A percentile compares a stretch with the other conserved stretches of the same genome.
These are phyloP conservation scores for Hypoxylon sp. DNA, from an alignment of 2,329 filamentous ascomycete genomes.

Conservation along the genomic window DNA sequence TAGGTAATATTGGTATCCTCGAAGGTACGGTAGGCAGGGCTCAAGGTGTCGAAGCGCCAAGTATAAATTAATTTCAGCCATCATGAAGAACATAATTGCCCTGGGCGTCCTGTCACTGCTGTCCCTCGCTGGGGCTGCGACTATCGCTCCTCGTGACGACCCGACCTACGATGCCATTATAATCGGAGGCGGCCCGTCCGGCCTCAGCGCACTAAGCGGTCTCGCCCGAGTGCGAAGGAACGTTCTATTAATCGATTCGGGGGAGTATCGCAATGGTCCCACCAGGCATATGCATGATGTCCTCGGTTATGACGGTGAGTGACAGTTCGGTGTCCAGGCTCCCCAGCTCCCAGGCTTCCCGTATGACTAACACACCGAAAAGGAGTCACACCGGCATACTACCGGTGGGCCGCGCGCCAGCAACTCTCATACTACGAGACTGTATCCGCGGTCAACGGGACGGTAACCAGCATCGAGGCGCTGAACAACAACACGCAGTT, in stretches of 20 bases:
- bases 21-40: conserved; percentile 4
- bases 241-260: conserved; percentile 70
- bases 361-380: conserved; percentile 17
- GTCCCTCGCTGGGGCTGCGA: conserved; percentile 34
- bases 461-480: conserved; percentile 61
- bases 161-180: conserved; percentile 68
- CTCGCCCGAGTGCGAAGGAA: conserved; percentile 71
- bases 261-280: conserved; percentile 68
- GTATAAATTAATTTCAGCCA: conserved; percentile 14
- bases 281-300: conserved; percentile 75
- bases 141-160: conserved; percentile 23
- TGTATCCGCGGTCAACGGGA: conserved; percentile 66
- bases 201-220: conserved; percentile 68
- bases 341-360: not conserved
- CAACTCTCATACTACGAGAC: conserved; percentile 68
- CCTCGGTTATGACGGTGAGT: conserved; percentile 70
- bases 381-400: conserved; percentile 70
- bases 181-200: conserved; percentile 71
- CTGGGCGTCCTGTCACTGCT: conserved; percentile 36
- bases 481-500: conserved; percentile 62
- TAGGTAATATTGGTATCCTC: conserved; percentile 1
- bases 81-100: conserved; percentile 41
- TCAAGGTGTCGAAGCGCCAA: conserved; percentile 25
- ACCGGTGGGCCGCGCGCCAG: conserved; percentile 67
- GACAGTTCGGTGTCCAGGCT: not conserved